A percentile compares a stretch with the other conserved stretches of the same genome.
These are phyloP conservation scores for Alternaria conjuncta DNA, from an alignment of 2,329 filamentous ascomycete genomes.

Conservation along the genomic window DNA sequence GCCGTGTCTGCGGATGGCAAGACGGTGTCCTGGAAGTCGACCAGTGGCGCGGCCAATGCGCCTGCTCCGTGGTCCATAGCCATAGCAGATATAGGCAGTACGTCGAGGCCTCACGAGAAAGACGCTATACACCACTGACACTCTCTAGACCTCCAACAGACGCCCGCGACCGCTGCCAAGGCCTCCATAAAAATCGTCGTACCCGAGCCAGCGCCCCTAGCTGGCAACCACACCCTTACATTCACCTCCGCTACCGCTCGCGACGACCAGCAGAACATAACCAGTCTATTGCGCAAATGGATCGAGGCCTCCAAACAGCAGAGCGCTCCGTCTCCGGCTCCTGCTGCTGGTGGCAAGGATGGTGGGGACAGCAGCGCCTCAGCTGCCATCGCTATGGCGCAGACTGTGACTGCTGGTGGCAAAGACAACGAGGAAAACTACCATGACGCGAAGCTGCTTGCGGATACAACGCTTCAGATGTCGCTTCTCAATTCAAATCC, in stretches of 20 bases:
- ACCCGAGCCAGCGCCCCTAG: conserved; percentile 65
- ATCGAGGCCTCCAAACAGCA: conserved; percentile 71
- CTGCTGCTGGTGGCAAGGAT: conserved; percentile 32
- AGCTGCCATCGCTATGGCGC: conserved; percentile 79
- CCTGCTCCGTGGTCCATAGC: conserved; percentile 71
- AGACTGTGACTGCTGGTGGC: conserved; percentile 60
- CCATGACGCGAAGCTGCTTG: conserved; percentile 78
- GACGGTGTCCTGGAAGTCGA: conserved; percentile 81
- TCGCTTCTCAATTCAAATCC: conserved; percentile 84
- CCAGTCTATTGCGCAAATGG: conserved; percentile 78
- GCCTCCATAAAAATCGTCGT: conserved; percentile 94
- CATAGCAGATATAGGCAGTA: conserved; percentile 82
- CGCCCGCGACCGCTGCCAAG: conserved; percentile 83
- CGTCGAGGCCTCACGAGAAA: conserved; percentile 39
- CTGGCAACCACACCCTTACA: conserved; percentile 81
- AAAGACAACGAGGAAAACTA: conserved; percentile 69
- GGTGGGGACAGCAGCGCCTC: conserved; percentile 52
- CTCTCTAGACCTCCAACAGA: conserved; percentile 84
- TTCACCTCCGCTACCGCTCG: conserved; percentile 85
- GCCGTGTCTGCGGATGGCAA: conserved; percentile 75
- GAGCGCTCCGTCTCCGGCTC: conserved; percentile 44
- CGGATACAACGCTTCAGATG: conserved; percentile 82
- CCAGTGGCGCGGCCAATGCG: conserved; percentile 57
- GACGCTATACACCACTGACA: conserved; percentile 10
- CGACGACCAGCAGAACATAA: conserved; percentile 82